These are phyloP conservation scores for Cercospora sp. DNA, from an alignment of 2,329 filamentous ascomycete species.

Conservation along the genomic window DNA sequence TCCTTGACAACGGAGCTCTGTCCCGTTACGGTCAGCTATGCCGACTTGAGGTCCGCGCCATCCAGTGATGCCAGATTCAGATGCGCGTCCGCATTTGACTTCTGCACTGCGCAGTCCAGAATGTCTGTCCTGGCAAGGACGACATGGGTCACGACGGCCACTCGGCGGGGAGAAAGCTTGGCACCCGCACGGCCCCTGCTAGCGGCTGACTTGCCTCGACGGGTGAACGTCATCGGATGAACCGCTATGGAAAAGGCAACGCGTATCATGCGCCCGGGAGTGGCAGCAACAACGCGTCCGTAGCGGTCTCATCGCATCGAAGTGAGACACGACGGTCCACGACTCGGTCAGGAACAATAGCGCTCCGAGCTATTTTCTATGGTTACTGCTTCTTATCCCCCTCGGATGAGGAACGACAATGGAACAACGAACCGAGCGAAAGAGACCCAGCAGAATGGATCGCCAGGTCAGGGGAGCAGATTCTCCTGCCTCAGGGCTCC, in stretches of 20 bases:
- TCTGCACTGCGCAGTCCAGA: background rate
- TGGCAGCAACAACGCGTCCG: background rate
- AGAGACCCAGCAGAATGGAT: background rate
- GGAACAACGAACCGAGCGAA: too few relatives aligned
- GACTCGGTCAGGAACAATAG: too few relatives aligned
- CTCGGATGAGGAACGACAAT: too few relatives aligned
- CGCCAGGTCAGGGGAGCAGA: background rate
- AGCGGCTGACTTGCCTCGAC: background rate
- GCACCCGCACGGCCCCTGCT: background rate
- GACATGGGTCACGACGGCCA: background rate
- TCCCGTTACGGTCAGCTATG: background rate
- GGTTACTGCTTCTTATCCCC: too few relatives aligned
- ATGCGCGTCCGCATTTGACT: background rate
- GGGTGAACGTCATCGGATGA: background rate
- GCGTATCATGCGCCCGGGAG: background rate
- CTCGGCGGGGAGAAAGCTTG: background rate
- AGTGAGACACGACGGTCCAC: too few relatives aligned
- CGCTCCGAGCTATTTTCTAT: too few relatives aligned
- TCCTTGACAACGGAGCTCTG: background rate
- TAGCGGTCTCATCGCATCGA: too few relatives aligned
- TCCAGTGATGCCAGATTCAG: background rate
- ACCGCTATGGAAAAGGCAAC: background rate
- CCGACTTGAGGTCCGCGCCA: background rate
- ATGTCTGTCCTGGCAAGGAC: background rate
- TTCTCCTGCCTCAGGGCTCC: slow-evolving; percentile 34